Conservation (phyloP, 306 rosid genomes). For the Hippophae gyantsensis region DNA sequence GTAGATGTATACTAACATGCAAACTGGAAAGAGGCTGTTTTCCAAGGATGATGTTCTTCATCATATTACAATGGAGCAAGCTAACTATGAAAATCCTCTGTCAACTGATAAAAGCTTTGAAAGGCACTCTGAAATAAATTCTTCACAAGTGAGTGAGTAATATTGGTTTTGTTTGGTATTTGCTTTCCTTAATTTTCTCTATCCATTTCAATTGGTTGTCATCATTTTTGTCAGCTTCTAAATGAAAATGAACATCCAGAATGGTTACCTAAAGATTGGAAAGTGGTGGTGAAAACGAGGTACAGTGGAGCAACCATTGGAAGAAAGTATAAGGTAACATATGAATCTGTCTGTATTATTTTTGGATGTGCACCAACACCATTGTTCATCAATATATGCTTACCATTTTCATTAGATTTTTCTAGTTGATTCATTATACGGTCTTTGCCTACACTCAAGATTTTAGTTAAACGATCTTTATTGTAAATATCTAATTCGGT, state of each 20-base stretch:
- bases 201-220: slow-evolving; percentile 6
- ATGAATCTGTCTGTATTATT: slow-evolving; percentile 2
- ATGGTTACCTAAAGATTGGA: slow-evolving; percentile 92
- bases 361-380: slow-evolving; percentile 11
- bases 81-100: background rate
- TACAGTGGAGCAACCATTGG: slow-evolving; percentile 58
- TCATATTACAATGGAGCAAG: slow-evolving; percentile 13
- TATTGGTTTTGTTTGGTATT: slow-evolving; percentile 2
- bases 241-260: slow-evolving; percentile 42
- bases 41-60: slow-evolving; percentile 30
- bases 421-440: background rate
- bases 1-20: slow-evolving; percentile 29
- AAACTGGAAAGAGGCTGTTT: slow-evolving; percentile 30
- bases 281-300: slow-evolving; percentile 50
- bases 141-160: slow-evolving; percentile 51
- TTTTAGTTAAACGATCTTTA: too few relatives aligned
- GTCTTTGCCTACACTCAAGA: background rate
- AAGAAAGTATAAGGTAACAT: slow-evolving; percentile 56
- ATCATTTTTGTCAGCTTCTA: slow-evolving; percentile 29
- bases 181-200: slow-evolving; percentile 14
- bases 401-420: background rate
- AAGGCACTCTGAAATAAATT: slow-evolving; percentile 11
- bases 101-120: slow-evolving; percentile 4
- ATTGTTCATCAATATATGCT: background rate
- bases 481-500: background rate